These are phyloP conservation scores for Echria macrotheca DNA, from an alignment of 495 filamentous ascomycete species.

Conservation along the genomic window DNA sequence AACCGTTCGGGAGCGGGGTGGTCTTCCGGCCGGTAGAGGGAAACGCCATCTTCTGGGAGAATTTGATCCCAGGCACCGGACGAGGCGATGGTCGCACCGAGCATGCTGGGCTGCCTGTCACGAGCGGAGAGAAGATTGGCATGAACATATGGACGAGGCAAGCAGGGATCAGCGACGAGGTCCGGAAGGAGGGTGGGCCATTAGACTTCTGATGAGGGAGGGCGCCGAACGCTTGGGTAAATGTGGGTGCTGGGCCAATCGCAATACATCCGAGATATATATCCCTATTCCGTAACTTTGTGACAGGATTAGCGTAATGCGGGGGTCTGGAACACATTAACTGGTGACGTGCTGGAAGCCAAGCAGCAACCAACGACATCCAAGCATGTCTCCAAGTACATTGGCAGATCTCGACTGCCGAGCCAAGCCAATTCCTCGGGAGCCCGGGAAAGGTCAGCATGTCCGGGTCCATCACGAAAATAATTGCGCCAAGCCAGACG, in stretches of 20 bases:
- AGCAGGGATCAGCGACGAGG: slow-evolving; percentile 26
- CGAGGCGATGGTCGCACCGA: slow-evolving; percentile 56
- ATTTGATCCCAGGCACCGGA: slow-evolving; percentile 47
- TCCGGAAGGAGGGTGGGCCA: slow-evolving; percentile 22
- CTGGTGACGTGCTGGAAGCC: not conserved
- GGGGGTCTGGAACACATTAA: not conserved
- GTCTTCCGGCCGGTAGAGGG: slow-evolving; percentile 60
- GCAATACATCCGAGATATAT: not conserved
- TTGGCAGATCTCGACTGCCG: slow-evolving; percentile 3
- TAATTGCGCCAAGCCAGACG: not conserved
- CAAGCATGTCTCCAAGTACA: not conserved
- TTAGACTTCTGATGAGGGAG: slow-evolving; percentile 7
- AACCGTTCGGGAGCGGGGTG: slow-evolving; percentile 47
- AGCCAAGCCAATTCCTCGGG: not conserved
- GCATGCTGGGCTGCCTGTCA: slow-evolving; percentile 64
- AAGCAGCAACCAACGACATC: not conserved
- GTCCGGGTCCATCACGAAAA: not conserved
- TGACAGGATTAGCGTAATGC: not conserved
- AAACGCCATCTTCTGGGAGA: slow-evolving; percentile 70
- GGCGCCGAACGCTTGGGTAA: not conserved
- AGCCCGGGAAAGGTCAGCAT: not conserved
- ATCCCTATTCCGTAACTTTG: not conserved
- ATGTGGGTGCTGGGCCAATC: not conserved
- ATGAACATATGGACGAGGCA: slow-evolving; percentile 66
- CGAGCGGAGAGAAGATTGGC: slow-evolving; percentile 59